Base-by-base conservation (phyloP, 257 asterid species). In the Salvia hispanica region DNA sequence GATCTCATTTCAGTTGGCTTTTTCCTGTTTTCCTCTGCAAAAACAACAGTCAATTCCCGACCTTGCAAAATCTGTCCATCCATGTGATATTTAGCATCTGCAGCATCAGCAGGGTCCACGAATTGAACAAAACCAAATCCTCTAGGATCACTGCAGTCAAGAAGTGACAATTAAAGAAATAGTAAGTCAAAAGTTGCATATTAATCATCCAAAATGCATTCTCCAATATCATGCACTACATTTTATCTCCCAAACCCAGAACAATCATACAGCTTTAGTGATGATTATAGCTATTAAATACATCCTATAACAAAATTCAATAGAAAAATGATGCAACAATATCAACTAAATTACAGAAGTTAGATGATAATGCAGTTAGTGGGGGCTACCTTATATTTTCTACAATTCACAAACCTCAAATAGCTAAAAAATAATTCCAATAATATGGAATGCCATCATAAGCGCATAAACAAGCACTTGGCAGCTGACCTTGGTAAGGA, bases 121-220 rank as follows among this genome's bases (percentile, higher is more conserved):
- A 78, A 93, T 66, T 93, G 98, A 73, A 93, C 95, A 81, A 93
- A 93, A 52, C 97, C 98, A 81, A 93, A 93, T 42, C 98, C 98
- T 47, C 96, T 82, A 1, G 96, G 96, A 57, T 88, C 91, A 54
- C 97, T 93, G 87, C 64, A 76, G 9, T n/a, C 44, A 39, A 67
- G 13, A 61, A 36, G 37, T 5, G 10, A 9, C 45, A 67, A 58
- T 50, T 45, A 62, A 68, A 67, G 15, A 21, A 6, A 25, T 25
- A 25, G 31, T 25, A 25, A 25, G 31, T 25, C 31, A 25, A 25
- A 25, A 25, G 31, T 25, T 25, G 31, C 31, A 25, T 25, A 25
- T 25, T 25, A 25, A 25, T 16, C 7, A 52, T 52, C 31, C 33
- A 52, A 18, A 18, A 52, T 52, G 36, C 13, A 52, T 3, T 52